A percentile compares a stretch with the other conserved stretches of the same genome.
phyloP scores from a whole-genome alignment of 1,284 basidiomycete genomes.

The Sanghuangporus sanghuang region DNA sequence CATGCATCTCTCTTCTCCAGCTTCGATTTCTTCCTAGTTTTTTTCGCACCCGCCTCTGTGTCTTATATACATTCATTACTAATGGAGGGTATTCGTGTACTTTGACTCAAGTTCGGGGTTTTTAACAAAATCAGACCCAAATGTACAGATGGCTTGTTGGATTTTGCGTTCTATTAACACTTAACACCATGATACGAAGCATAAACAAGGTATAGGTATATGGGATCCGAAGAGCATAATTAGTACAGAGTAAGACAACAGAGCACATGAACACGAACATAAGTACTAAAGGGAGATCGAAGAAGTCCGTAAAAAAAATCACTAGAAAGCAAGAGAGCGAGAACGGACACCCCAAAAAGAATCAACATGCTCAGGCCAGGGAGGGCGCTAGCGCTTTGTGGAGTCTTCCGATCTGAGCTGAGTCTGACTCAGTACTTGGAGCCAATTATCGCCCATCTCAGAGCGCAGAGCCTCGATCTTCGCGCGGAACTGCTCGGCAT shows the following conservation, averaged over 20 bases:
- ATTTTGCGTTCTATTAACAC: not conserved
- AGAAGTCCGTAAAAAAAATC: not conserved
- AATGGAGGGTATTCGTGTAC: constrained; percentile 18
- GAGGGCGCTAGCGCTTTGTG: constrained; percentile 4
- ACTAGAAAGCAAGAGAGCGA: not conserved
- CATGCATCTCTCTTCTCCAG: not conserved
- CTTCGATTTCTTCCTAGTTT: not conserved
- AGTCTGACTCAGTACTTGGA: constrained; percentile 76
- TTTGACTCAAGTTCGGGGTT: not conserved
- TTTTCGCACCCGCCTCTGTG: not conserved
- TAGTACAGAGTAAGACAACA: not conserved
- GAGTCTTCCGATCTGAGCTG: constrained; percentile 28
- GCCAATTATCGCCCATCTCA: constrained; percentile 85
- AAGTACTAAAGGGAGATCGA: not conserved
- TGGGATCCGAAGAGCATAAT: not conserved
- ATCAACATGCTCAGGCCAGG: not conserved
- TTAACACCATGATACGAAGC: not conserved
- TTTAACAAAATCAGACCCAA: not conserved
- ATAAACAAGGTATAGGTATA: not conserved
- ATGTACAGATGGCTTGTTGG: not conserved
- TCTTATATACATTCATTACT: constrained; percentile 12
- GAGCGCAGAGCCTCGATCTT: constrained; percentile 75
- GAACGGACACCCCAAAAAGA: not conserved
- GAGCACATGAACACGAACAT: not conserved
- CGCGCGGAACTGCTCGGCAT: constrained; percentile 67